These are phyloP conservation scores for Mycena rebaudengoi DNA, from an alignment of 768 basidiomycete species.

Conservation along the genomic window DNA sequence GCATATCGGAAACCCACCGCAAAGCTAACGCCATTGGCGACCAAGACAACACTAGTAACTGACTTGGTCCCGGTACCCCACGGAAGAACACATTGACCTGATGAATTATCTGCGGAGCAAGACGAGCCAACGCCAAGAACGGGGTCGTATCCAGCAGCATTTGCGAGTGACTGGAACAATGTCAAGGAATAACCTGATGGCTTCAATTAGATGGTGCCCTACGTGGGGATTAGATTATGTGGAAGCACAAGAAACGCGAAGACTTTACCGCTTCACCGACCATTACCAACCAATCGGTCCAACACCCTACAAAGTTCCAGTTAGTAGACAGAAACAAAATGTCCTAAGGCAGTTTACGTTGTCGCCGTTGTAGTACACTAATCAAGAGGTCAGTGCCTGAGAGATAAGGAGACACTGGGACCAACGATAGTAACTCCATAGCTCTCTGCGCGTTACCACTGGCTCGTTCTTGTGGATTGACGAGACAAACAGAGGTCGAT, in stretches of 20 bases:
- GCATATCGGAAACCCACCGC: slow-evolving; percentile 68
- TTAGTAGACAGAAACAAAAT: no score
- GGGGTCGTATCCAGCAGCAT: slow-evolving; percentile 79
- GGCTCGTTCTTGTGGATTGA: slow-evolving; percentile 64
- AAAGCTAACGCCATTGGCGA: slow-evolving; percentile 81
- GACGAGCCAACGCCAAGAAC: slow-evolving; percentile 73
- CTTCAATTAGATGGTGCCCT: no score
- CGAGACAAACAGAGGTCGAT: slow-evolving; percentile 45
- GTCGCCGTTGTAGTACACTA: slow-evolving; percentile 78
- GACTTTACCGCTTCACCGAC: no score
- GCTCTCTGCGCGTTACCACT: slow-evolving; percentile 72
- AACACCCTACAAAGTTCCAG: slow-evolving; percentile 76
- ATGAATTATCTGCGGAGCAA: slow-evolving; percentile 63
- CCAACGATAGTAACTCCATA: slow-evolving; percentile 85
- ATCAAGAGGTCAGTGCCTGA: background rate
- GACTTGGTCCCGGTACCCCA: slow-evolving; percentile 80
- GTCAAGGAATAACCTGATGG: slow-evolving; percentile 81
- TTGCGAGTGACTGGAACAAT: slow-evolving; percentile 76
- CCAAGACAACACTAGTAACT: slow-evolving; percentile 78
- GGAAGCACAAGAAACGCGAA: no score
- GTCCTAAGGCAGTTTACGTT: no score
- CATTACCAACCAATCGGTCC: slow-evolving; percentile 72
- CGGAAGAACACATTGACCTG: slow-evolving; percentile 80
- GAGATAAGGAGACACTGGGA: slow-evolving; percentile 15
- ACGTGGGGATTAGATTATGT: no score